These are phyloP conservation scores for Ascochyta koolunga DNA, from an alignment of 2,329 filamentous ascomycete species.

Conservation along the genomic window DNA sequence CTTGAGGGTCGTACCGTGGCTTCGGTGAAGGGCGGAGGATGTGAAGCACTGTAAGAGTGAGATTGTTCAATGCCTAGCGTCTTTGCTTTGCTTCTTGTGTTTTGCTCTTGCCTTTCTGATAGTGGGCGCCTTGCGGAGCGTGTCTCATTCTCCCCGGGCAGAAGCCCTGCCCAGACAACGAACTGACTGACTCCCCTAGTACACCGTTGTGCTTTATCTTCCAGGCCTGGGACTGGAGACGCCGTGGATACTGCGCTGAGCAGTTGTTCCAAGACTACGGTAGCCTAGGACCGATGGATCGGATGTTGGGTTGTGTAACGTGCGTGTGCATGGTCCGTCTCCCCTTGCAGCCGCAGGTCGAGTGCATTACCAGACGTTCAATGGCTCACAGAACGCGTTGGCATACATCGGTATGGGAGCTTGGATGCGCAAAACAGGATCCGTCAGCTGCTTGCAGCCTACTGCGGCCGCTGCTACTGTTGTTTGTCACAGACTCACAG, in stretches of 20 bases:
- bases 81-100: not conserved
- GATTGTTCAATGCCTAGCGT: slow-evolving; percentile 1
- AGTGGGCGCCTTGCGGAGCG: too few species aligned
- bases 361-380: not conserved
- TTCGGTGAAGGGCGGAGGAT: slow-evolving; percentile 2
- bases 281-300: not conserved
- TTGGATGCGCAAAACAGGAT: not conserved
- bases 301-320: not conserved
- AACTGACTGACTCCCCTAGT: too few species aligned
- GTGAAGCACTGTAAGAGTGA: not conserved
- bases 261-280: not conserved
- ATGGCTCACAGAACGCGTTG: not conserved
- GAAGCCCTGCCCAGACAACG: too few species aligned
- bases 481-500: not conserved
- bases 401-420: not conserved
- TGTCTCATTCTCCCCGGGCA: too few species aligned
- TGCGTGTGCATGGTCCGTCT: not conserved
- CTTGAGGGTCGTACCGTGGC: slow-evolving; percentile 11
- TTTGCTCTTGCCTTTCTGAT: not conserved
- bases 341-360: slow-evolving; percentile 3
- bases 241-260: not conserved
- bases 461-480: not conserved
- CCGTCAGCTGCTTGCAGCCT: not conserved
- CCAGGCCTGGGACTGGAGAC: too few species aligned
- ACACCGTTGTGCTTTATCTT: too few species aligned